Percentiles rank a stretch among this genome's conserved stretches.
Evolutionary conservation across 2,329 filamentous ascomycete genomes (phyloP).

Genomic region (Cordyceps cateniannulata): DNA sequence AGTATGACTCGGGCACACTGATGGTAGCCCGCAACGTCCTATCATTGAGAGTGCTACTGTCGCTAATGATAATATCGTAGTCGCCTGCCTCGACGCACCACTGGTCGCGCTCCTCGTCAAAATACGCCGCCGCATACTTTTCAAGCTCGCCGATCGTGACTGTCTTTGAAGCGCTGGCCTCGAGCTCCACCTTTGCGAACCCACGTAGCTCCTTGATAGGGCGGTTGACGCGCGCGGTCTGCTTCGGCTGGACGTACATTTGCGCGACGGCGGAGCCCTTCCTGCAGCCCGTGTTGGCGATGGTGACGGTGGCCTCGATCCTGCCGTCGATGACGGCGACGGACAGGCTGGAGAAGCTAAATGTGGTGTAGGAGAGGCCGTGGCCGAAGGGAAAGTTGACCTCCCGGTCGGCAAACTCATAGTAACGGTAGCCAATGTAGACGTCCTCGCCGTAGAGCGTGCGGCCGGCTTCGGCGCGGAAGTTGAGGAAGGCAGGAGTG

Average conservation of each 20-base stretch:
- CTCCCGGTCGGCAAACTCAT: constrained; percentile 60
- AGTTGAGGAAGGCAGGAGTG: constrained; percentile 73
- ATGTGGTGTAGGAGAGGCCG: constrained; percentile 71
- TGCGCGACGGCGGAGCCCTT: constrained; percentile 51
- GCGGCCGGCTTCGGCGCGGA: constrained; percentile 60
- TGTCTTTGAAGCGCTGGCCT: constrained; percentile 50
- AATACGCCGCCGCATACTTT: constrained; percentile 64
- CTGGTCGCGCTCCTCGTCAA: constrained; percentile 58
- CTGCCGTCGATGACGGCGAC: constrained; percentile 42
- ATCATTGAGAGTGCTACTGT: constrained; percentile 46
- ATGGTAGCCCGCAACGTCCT: constrained; percentile 47
- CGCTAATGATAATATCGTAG: constrained; percentile 56
- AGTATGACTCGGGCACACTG: constrained; percentile 53
- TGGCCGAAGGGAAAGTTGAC: constrained; percentile 74
- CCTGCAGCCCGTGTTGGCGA: constrained; percentile 55
- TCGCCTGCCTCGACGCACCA: constrained; percentile 62
- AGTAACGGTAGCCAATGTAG: constrained; percentile 76
- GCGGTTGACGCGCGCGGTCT: constrained; percentile 45
- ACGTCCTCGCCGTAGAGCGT: constrained; percentile 75
- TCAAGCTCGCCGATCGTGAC: constrained; percentile 51
- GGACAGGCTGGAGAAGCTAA: constrained; percentile 46
- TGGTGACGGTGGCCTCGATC: constrained; percentile 39
- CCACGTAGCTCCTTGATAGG: constrained; percentile 59
- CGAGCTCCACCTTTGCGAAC: constrained; percentile 57
- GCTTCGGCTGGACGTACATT: constrained; percentile 48